Percentiles rank a stretch among this genome's conserved stretches.
Conservation (phyloP, 192 early-diverging fungal species). For the Spinellus fusiger region DNA sequence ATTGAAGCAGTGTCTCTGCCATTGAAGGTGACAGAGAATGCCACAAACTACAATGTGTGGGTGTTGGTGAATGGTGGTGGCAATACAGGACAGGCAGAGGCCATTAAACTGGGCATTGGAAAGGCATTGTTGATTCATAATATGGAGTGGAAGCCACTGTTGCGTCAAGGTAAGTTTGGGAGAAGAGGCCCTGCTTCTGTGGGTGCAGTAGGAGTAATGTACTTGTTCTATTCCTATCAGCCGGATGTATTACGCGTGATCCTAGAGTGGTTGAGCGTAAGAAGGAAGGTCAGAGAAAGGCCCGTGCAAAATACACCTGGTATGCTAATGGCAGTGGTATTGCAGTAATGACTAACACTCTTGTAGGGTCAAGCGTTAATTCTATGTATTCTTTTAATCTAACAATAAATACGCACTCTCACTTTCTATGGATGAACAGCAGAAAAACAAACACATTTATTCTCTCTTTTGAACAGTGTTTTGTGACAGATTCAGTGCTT, state of each 20-base stretch:
- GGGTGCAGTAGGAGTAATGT: not conserved
- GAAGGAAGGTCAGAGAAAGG: constrained; percentile 92
- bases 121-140: constrained; percentile 63
- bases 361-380: constrained; percentile 51
- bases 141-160: constrained; percentile 45
- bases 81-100: constrained; percentile 74
- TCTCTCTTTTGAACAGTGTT: not conserved
- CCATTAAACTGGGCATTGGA: constrained; percentile 77
- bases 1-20: constrained; percentile 69
- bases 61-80: constrained; percentile 77
- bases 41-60: constrained; percentile 87
- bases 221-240: constrained; percentile 25
- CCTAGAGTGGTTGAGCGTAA: constrained; percentile 87
- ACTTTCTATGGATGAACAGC: not conserved
- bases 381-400: not conserved
- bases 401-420: not conserved
- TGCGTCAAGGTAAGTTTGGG: constrained; percentile 42
- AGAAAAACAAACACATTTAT: not conserved
- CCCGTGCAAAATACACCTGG: constrained; percentile 89
- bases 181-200: not conserved
- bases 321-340: constrained; percentile 17
- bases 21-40: constrained; percentile 53
- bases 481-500: constrained; percentile 33
- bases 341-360: not conserved
- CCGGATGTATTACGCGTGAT: constrained; percentile 56